Conservation (phyloP, 2,329 filamentous ascomycete species). For the Lizonia empirigonia region DNA sequence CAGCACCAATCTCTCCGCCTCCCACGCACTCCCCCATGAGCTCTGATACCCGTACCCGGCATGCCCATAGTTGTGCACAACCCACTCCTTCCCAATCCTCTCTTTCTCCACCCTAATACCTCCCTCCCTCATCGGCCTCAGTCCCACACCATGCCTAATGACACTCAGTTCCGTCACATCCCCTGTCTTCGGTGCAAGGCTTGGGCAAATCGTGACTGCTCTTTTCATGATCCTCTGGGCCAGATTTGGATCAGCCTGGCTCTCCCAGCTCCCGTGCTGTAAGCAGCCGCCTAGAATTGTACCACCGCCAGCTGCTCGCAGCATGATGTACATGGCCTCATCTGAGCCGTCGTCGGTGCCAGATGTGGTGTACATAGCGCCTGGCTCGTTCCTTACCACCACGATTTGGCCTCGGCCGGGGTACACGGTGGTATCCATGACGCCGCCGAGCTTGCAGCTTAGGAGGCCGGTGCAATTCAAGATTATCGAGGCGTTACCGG, state of each 20-base stretch:
- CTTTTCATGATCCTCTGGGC: constrained; percentile 84
- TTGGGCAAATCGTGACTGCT: constrained; percentile 67
- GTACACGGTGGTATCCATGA: constrained; percentile 73
- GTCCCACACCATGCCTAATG: constrained; percentile 79
- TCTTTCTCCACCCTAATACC: constrained; percentile 80
- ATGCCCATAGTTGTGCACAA: constrained; percentile 85
- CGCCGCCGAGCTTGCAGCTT: constrained; percentile 77
- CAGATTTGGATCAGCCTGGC: constrained; percentile 77
- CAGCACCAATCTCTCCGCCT: constrained; percentile 48
- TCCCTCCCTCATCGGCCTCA: constrained; percentile 74
- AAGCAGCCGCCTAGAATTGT: constrained; percentile 88
- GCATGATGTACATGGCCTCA: constrained; percentile 83
- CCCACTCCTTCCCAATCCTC: constrained; percentile 63
- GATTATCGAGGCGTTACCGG: constrained; percentile 67
- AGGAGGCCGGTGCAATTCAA: constrained; percentile 86
- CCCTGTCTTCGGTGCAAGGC: constrained; percentile 62
- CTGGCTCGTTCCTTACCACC: constrained; percentile 77
- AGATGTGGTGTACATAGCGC: constrained; percentile 71
- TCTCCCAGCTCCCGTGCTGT: constrained; percentile 79
- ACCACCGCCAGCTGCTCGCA: constrained; percentile 74
- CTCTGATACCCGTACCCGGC: constrained; percentile 74
- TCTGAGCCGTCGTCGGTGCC: constrained; percentile 75
- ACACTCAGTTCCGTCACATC: constrained; percentile 74
- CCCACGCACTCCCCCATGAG: constrained; percentile 51
- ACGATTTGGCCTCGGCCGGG: constrained; percentile 85